Percentiles rank a stretch among this genome's conserved stretches.
Evolutionary conservation across 495 filamentous ascomycete species (phyloP).

Genomic region (Penicillium coprophilum): DNA sequence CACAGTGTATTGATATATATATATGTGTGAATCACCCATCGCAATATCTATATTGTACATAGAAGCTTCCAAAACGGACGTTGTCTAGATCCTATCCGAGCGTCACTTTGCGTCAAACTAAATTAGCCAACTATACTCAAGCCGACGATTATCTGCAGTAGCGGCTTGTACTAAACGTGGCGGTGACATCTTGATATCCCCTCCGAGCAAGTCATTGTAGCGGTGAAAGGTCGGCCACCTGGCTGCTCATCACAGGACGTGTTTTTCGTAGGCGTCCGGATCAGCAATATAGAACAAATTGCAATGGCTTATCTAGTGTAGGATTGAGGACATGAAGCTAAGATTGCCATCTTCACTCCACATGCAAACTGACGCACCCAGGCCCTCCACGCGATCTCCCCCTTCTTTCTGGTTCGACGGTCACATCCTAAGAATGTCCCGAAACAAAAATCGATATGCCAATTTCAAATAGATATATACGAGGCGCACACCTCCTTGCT

Average conservation of each 20-base stretch:
- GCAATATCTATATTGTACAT: too few relatives aligned
- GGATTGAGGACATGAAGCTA: not conserved
- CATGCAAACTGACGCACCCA: not conserved
- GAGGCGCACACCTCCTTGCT: conserved; percentile 11
- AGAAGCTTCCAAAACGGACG: not conserved
- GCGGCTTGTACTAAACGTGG: conserved; percentile 26
- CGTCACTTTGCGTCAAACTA: conserved; percentile 9
- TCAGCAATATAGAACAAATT: not conserved
- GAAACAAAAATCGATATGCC: not conserved
- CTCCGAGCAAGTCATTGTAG: conserved; percentile 17
- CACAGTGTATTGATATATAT: conserved; percentile 12
- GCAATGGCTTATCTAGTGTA: not conserved
- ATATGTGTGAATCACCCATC: conserved; percentile 1
- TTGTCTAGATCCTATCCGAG: conserved; percentile 4
- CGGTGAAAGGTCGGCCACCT: conserved; percentile 23
- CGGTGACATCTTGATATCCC: conserved; percentile 30
- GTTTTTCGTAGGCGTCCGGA: not conserved
- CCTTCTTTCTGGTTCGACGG: conserved; percentile 11
- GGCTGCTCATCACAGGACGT: not conserved
- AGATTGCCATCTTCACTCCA: not conserved
- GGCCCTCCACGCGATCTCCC: conserved; percentile 1
- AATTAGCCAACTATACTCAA: not conserved
- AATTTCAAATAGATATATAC: conserved; percentile 13
- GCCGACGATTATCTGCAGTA: conserved; percentile 27
- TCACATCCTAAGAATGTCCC: conserved; percentile 2